phyloP scores from a whole-genome alignment of 2,329 filamentous ascomycete species.

The Helotiales sp. region DNA sequence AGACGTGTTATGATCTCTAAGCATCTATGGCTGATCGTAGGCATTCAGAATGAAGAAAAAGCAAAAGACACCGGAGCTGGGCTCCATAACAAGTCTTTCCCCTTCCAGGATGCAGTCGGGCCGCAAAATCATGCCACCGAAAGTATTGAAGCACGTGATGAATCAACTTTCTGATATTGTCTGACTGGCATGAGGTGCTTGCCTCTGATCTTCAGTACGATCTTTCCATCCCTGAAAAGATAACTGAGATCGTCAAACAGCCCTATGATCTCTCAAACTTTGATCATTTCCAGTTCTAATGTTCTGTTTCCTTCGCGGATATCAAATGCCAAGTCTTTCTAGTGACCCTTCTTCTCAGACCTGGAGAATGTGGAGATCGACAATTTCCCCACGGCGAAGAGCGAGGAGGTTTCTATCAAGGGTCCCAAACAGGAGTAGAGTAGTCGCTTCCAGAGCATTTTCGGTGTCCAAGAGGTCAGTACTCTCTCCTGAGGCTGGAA shows the following conservation, averaged over 20 bases:
- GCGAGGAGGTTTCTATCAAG: not conserved
- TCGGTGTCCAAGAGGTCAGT: slow-evolving; percentile 5
- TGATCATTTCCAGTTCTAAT: not conserved
- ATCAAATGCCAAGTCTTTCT: not conserved
- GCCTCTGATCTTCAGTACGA: not conserved
- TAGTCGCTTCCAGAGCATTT: slow-evolving; percentile 4
- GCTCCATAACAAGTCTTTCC: too few species aligned
- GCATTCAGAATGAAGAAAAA: not conserved
- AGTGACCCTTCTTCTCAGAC: not conserved
- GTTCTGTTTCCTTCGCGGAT: not conserved
- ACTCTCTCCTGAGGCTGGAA: slow-evolving; percentile 7
- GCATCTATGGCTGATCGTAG: not conserved
- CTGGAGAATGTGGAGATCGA: slow-evolving; percentile 8
- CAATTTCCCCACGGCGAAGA: not conserved
- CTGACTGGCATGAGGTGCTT: not conserved
- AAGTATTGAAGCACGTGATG: not conserved
- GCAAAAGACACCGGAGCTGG: not conserved
- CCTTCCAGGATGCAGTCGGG: not conserved
- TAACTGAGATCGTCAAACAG: not conserved
- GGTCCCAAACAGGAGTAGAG: not conserved
- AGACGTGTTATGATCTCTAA: not conserved
- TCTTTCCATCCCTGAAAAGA: not conserved
- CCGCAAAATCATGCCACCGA: not conserved
- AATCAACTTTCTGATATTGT: not conserved
- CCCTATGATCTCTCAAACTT: not conserved